phyloP scores from a whole-genome alignment of 352 stramenopile genomes.

The Saprolegnia diclina region DNA sequence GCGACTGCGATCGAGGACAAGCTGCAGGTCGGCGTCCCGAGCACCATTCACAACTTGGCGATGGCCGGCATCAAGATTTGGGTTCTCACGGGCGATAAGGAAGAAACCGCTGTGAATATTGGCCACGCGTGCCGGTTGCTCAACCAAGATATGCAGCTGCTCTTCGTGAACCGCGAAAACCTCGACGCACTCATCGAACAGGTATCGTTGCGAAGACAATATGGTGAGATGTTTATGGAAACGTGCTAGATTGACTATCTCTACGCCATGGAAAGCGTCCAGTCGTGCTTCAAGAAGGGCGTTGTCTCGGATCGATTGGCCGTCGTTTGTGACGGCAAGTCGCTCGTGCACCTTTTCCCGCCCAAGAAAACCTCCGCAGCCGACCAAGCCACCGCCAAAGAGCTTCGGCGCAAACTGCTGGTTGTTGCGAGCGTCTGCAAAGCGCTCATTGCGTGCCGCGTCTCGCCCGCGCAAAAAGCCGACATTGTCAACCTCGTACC shows the following conservation, averaged over 20 bases:
- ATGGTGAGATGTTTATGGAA: neutral
- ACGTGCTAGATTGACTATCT: slow-evolving; percentile 45
- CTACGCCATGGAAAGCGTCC: slow-evolving; percentile 44
- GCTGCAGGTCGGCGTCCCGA: slow-evolving; percentile 86
- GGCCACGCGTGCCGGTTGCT: slow-evolving; percentile 88
- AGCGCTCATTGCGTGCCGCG: slow-evolving; percentile 89
- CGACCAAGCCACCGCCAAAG: slow-evolving; percentile 36
- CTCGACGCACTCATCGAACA: slow-evolving; percentile 41
- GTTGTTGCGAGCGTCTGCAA: slow-evolving; percentile 77
- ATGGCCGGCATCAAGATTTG: slow-evolving; percentile 92
- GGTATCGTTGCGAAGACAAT: no score
- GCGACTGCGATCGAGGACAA: slow-evolving; percentile 93
- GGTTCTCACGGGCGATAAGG: slow-evolving; percentile 94
- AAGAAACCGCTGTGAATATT: slow-evolving; percentile 95
- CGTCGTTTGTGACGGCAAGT: slow-evolving; percentile 77
- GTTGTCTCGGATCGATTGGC: slow-evolving; percentile 41
- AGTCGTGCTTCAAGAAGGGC: slow-evolving; percentile 64
- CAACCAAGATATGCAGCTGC: slow-evolving; percentile 87
- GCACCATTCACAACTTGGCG: slow-evolving; percentile 88
- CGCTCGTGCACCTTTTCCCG: slow-evolving; percentile 68
- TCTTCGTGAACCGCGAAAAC: slow-evolving; percentile 72
- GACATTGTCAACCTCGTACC: slow-evolving; percentile 85
- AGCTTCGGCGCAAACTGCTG: slow-evolving; percentile 53
- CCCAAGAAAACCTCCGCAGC: slow-evolving; percentile 35
- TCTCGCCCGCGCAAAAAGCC: slow-evolving; percentile 91